A percentile compares a stretch with the other conserved stretches of the same genome.
Conservation (phyloP, 371 early-diverging fungal genomes). For the Batrachochytrium dendrobatidis region DNA sequence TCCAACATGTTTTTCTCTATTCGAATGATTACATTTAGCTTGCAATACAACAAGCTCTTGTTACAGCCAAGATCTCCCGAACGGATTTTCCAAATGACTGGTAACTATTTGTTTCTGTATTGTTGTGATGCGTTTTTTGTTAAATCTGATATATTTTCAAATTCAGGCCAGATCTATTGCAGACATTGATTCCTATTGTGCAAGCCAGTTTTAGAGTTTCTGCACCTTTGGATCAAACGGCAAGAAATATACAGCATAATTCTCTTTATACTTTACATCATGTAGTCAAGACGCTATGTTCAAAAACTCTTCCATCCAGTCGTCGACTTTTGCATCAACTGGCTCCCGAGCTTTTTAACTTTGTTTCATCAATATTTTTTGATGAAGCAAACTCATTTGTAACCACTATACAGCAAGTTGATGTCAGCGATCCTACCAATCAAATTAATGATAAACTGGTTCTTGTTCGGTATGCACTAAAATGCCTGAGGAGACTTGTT, state of each 20-base stretch:
- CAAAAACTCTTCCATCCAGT: slow-evolving; percentile 61
- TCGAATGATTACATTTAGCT: too few species aligned
- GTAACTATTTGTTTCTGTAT: slow-evolving; percentile 26
- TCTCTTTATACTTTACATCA: slow-evolving; percentile 68
- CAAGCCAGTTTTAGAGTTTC: slow-evolving; percentile 36
- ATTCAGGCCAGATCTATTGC: slow-evolving; percentile 62
- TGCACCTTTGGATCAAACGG: slow-evolving; percentile 16
- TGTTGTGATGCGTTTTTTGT: background rate
- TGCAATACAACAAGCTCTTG: slow-evolving; percentile 35
- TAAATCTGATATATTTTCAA: background rate
- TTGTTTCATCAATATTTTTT: slow-evolving; percentile 18
- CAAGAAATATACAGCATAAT: slow-evolving; percentile 49
- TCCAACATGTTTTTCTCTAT: too few species aligned
- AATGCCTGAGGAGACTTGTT: slow-evolving; percentile 62
- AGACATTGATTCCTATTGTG: slow-evolving; percentile 53
- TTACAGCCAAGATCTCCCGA: slow-evolving; percentile 68
- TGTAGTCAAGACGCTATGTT: slow-evolving; percentile 70
- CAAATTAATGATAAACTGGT: slow-evolving; percentile 9
- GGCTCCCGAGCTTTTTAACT: slow-evolving; percentile 29
- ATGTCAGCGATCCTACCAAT: background rate
- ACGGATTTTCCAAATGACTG: slow-evolving; percentile 77
- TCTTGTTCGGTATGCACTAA: slow-evolving; percentile 52
- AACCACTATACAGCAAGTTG: background rate
- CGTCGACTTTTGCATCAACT: slow-evolving; percentile 50
- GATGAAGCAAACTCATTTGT: slow-evolving; percentile 14